Percentiles rank a stretch among this genome's conserved stretches.
Conservation (phyloP, 1,284 basidiomycete genomes). For the Fereydounia khargensis region DNA sequence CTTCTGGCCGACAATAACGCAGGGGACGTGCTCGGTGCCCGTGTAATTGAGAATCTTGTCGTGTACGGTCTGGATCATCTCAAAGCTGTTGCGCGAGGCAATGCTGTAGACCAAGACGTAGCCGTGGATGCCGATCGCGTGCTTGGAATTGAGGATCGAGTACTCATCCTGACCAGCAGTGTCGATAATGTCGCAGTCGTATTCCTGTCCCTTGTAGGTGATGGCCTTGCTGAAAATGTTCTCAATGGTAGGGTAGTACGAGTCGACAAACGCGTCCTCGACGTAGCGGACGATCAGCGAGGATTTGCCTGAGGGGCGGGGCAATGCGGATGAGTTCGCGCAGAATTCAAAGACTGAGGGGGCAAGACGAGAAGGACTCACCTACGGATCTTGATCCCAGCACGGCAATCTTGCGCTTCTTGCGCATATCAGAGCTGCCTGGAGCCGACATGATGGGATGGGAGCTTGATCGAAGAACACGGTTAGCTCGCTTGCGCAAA, state of each 20-base stretch:
- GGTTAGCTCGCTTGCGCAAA: too few species aligned
- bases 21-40: conserved; percentile 83
- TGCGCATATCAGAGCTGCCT: conserved; percentile 37
- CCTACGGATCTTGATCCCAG: conserved; percentile 54
- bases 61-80: conserved; percentile 91
- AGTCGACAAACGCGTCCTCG: conserved; percentile 64
- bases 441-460: conserved; percentile 26
- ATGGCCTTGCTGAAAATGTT: conserved; percentile 81
- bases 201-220: conserved; percentile 78
- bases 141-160: conserved; percentile 75
- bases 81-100: conserved; percentile 84
- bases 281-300: conserved; percentile 63
- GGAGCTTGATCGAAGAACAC: too few species aligned
- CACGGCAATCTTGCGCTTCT: conserved; percentile 57
- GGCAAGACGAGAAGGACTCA: conserved; percentile 14
- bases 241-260: conserved; percentile 94
- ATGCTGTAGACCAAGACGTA: conserved; percentile 93
- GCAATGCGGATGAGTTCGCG: background rate
- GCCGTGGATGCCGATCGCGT: conserved; percentile 78
- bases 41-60: conserved; percentile 97
- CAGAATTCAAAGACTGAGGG: background rate
- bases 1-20: conserved; percentile 96
- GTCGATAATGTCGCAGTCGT: conserved; percentile 96
- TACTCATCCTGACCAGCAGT: conserved; percentile 93
- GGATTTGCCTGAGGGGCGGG: conserved; percentile 67